phyloP scores from a whole-genome alignment of 768 basidiomycete species.

The Holtermannia corniformis region DNA sequence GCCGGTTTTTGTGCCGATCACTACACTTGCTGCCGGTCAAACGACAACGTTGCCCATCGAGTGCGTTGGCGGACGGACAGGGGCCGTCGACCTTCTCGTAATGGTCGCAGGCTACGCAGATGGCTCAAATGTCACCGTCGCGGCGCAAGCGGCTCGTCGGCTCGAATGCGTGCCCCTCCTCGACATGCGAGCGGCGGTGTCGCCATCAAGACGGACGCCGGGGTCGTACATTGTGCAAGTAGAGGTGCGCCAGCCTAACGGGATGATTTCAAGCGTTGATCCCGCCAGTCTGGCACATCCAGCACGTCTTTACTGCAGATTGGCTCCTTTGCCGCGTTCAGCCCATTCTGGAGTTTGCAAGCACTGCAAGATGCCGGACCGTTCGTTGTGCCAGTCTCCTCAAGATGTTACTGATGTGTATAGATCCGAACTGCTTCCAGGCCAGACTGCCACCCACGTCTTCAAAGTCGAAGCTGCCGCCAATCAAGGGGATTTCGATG shows the following conservation, averaged over 20 bases:
- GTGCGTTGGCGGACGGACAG: slow-evolving; percentile 49
- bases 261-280: too few species aligned
- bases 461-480: background rate
- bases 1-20: slow-evolving; percentile 15
- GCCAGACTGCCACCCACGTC: background rate
- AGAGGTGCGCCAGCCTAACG: slow-evolving; percentile 2
- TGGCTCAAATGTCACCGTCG: background rate
- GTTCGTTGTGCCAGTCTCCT: too few species aligned
- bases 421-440: background rate
- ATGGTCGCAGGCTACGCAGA: slow-evolving; percentile 56
- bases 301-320: background rate
- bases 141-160: background rate
- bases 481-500: background rate
- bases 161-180: background rate
- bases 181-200: background rate
- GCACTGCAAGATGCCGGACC: too few species aligned
- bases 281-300: too few species aligned
- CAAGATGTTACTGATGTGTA: background rate
- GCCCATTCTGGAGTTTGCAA: slow-evolving; percentile 4
- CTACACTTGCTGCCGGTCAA: slow-evolving; percentile 47
- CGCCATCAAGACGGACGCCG: background rate
- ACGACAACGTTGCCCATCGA: slow-evolving; percentile 49
- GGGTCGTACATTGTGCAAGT: background rate
- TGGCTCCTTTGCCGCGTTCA: background rate
- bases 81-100: slow-evolving; percentile 51